Percentiles rank a stretch among this genome's conserved stretches.
Conservation (phyloP, 768 basidiomycete species). For the Calocera viscosa region DNA sequence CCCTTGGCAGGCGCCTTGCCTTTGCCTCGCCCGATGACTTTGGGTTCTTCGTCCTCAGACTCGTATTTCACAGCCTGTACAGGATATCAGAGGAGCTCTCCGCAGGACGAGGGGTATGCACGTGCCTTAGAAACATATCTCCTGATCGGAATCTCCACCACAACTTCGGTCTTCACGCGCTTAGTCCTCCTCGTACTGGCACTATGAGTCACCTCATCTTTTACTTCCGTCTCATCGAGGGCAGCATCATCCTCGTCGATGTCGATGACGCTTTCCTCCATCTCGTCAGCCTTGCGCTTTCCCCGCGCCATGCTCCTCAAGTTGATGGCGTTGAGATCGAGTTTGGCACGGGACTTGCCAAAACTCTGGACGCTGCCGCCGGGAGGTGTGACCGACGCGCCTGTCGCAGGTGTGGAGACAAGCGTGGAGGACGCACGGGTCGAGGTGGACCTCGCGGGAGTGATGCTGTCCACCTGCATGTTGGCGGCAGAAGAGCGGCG, state of each 20-base stretch:
- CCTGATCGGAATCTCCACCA: background rate
- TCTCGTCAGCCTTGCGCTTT: background rate
- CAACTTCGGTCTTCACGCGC: conserved; percentile 1
- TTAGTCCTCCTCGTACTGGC: background rate
- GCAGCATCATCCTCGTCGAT: background rate
- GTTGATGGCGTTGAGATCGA: conserved; percentile 4
- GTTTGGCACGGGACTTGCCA: background rate
- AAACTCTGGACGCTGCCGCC: background rate
- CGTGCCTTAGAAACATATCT: background rate
- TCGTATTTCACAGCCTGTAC: background rate
- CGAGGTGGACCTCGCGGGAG: background rate
- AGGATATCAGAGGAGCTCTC: background rate
- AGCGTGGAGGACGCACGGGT: background rate
- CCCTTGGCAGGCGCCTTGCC: background rate
- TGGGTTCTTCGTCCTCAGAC: conserved; percentile 17
- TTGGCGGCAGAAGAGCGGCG: background rate
- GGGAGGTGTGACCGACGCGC: background rate
- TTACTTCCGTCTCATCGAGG: background rate
- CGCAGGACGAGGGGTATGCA: background rate
- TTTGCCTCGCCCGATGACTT: background rate
- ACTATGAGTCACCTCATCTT: background rate
- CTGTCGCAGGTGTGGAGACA: background rate
- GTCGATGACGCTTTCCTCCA: background rate
- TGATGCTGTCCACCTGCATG: background rate
- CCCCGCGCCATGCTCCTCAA: background rate